Base-by-base conservation (phyloP, 306 rosid species). In the Canavalia gladiata region DNA sequence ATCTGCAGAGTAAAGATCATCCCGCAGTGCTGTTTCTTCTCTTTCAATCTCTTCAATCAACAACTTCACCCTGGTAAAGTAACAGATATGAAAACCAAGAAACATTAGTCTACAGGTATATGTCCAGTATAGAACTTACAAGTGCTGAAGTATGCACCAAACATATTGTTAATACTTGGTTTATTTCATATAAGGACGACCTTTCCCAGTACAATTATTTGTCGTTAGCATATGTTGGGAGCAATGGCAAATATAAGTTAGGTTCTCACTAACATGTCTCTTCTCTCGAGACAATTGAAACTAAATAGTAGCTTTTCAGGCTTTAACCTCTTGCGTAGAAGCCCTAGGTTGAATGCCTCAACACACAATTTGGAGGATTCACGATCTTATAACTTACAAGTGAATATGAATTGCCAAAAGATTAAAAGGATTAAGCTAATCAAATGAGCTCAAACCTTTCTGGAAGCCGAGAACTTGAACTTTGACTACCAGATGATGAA, bases 21-120 rank as follows among this genome's bases (percentile, higher is more conserved):
- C 94, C 28, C 94, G 85, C 67, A 95, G 70, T 65, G 94, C 94
- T 55, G 90, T 84, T 90, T 93, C 99, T 83, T 96, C 98, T 88
- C 91, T 89, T 84, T 93, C 97, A 72, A 90, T 88, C 81, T 94
- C 99, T 86, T 90, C 97, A 45, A 89, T 96, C 79, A 93, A 87
- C 87, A 90, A 80, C 86, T 94, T 92, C 82, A 94, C 94, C 88
- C 99, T 93, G 87, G 83, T 70, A 81, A 68, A 52, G 64, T 39
- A 76, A 80, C 68, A 85, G 18, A 68, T 46, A 75, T 49, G 82
- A 52, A 70, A 79, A 81, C 74, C 29, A 74, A 78, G 39, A 47
- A 66, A 68, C 39, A 63, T 9, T 25, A 74, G 70, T 33, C 76
- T 62, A 56, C 30, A 79, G 83, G 68, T 66, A 68, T 8, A 51